Evolutionary conservation across 2,329 filamentous ascomycete genomes (phyloP).

Genomic region (Sphaerulina vaccinii): DNA sequence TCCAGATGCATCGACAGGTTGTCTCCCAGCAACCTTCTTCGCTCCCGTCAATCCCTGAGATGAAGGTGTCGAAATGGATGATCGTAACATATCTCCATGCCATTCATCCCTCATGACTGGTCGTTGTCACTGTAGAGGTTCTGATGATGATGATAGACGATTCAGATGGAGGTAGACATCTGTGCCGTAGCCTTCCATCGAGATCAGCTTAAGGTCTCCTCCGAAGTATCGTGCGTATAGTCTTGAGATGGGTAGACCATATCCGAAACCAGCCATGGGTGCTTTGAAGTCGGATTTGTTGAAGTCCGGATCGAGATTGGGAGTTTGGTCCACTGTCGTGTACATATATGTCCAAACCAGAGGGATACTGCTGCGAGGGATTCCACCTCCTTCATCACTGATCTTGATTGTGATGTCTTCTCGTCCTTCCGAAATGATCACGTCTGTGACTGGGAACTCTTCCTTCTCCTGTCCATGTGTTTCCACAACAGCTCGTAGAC

Average conservation of each 20-base stretch:
- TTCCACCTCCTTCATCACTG: conserved; percentile 92
- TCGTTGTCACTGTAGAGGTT: conserved; percentile 91
- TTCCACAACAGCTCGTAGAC: conserved; percentile 92
- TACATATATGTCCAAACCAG: conserved; percentile 99
- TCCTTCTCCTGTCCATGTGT: conserved; percentile 92
- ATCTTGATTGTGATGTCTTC: conserved; percentile 99
- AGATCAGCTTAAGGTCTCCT: conserved; percentile 94
- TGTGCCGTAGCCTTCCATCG: conserved; percentile 99
- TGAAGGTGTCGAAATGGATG: conserved; percentile 34
- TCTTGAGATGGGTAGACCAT: conserved; percentile 88
- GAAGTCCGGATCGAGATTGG: conserved; percentile 92
- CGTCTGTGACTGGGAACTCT: conserved; percentile 93
- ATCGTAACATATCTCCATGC: conserved; percentile 26
- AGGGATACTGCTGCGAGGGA: conserved; percentile 87
- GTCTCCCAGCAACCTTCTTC: conserved; percentile 31
- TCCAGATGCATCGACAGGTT: conserved; percentile 23
- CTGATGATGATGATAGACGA: conserved; percentile 88
- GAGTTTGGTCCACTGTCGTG: conserved; percentile 94
- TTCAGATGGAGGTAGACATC: conserved; percentile 98
- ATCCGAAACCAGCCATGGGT: conserved; percentile 98
- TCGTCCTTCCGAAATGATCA: conserved; percentile 95
- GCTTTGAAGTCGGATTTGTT: conserved; percentile 99
- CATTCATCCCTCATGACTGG: conserved; percentile 79
- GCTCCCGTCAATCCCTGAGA: conserved; percentile 53
- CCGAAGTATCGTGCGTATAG: conserved; percentile 97